Base-by-base conservation (phyloP, 2,329 filamentous ascomycete genomes). In the Colletotrichum kahawae region DNA sequence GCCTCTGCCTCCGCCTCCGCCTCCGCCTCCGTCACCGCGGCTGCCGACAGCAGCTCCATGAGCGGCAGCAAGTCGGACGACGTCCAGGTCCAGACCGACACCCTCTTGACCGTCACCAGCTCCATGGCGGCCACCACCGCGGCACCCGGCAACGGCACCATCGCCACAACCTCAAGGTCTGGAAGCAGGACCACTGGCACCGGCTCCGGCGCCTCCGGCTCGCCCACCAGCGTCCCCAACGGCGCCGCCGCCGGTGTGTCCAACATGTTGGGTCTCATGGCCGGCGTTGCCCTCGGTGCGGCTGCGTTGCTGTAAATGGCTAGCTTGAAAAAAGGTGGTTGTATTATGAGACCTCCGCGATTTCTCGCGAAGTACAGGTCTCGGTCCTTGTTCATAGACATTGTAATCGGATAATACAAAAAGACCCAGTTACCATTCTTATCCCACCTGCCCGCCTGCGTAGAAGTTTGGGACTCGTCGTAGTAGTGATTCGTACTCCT, bases 401-500 rank as follows among this genome's bases (percentile, higher is more conserved):
- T 65, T n/a, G 14, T 65, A 74, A 60, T 54, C 29, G 16, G 24
- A 38, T 64, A 70, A 60, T 67, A 60, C 27, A 48, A 34, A 34
- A 21, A 24, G n/a, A 48, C 24, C 27, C 27, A 59, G 18, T 27
- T 70, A 12, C 14, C 14, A 18, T 38, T 27, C 13, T 48, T 48
- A 36, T 33, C 13, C 36, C 16, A 65, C 48, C 6, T 27, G 59
- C 1, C 60, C 67, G 6, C 60, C 34, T 12, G 60, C 1, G 81
- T 9, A 83, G 77, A 64, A 82, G 51, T 66, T 18, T 0, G 74
- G 74, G 3, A 76, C 65, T 77, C 69, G 79, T 34, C 8, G 82
- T 74, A 38, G 79, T 79, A 71, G 75, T 13, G 54, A 66, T 66
- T 80, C 80, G 36, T 81, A 71, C 36, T 82, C 81, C 9, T 71